Base-by-base conservation (phyloP, 192 early-diverging fungal genomes). In the Backusella parvicylindrica region DNA sequence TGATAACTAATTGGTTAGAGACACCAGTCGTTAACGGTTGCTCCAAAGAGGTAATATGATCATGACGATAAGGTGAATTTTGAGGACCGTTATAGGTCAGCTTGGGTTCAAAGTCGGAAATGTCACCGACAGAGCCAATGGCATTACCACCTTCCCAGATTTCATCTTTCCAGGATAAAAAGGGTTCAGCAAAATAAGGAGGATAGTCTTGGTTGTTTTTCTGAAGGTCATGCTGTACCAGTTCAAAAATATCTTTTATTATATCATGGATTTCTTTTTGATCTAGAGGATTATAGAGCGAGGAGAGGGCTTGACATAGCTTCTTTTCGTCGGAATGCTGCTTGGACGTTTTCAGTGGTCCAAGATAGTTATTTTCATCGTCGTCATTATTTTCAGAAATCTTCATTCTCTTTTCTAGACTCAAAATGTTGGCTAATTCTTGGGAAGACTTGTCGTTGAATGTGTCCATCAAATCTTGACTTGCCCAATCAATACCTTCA, bases 401-500 rank as follows among this genome's bases (percentile, higher is more conserved):
- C n/a, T 11, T 37, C 16, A 70, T 70, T 41, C 40, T 38, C 7
- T 38, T 37, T 43, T 28, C 11, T 21, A 30, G 40, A 70, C 40
- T 70, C 1, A 38, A 28, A 6, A 70, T 43, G 16, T 41, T 8
- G 23, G 23, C 18, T 6, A 38, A 18, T 15, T 70, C 68, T 15
- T 26, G 33, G 28, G 35, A 41, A 4, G 68, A 26, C 30, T 70
- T 70, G 23, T 35, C 33, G 15, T 21, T 30, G 21, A 70, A 30
- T 16, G 68, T 70, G 2, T 70, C 16, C 40, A 70, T 41, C 23
- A 70, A 21, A 11, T 70, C 68, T 41, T 70, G 35, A 70, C 21
- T 28, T 38, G 65, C 66, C 77, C 77, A 78, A 56, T 78, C 77
- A 28, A 68, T 47, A 0, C 71, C 28, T 33, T 78, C 64, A n/a